phyloP scores from a whole-genome alignment of 148 eudicot genomes.

The Gaultheria prostrata region DNA sequence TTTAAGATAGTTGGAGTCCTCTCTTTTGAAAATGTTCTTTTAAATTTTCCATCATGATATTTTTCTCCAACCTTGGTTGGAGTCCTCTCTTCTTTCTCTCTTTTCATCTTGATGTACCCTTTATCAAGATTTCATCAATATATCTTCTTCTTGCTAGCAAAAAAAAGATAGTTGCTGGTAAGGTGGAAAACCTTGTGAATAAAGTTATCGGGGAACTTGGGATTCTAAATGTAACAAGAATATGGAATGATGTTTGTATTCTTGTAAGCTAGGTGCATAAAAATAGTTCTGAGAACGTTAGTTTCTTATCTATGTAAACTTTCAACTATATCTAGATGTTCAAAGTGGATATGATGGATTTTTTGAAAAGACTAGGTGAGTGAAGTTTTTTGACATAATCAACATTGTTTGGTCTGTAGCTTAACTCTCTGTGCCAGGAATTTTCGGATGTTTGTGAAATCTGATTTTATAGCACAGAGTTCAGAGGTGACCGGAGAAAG shows the following conservation, averaged over 20 bases:
- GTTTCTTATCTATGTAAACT: background rate
- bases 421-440: slow-evolving; percentile 9
- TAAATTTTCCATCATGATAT: too few relatives aligned
- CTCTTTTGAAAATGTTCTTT: too few relatives aligned
- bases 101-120: too few relatives aligned
- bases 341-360: slow-evolving; percentile 89
- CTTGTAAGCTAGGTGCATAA: background rate
- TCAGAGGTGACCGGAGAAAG: background rate
- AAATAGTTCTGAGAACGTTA: background rate
- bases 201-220: background rate
- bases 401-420: background rate
- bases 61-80: too few relatives aligned
- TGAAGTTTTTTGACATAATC: background rate
- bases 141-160: too few relatives aligned
- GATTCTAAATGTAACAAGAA: too few relatives aligned
- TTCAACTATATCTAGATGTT: too few relatives aligned
- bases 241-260: background rate
- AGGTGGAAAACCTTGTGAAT: too few relatives aligned
- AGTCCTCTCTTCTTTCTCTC: too few relatives aligned
- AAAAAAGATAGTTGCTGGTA: too few relatives aligned
- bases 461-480: background rate
- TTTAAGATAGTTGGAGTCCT: too few relatives aligned
- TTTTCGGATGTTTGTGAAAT: background rate
- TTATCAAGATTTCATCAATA: too few relatives aligned
- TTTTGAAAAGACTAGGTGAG: slow-evolving; percentile 69